phyloP scores from a whole-genome alignment of 73 alveolate genomes.

The Stentor coeruleus region DNA sequence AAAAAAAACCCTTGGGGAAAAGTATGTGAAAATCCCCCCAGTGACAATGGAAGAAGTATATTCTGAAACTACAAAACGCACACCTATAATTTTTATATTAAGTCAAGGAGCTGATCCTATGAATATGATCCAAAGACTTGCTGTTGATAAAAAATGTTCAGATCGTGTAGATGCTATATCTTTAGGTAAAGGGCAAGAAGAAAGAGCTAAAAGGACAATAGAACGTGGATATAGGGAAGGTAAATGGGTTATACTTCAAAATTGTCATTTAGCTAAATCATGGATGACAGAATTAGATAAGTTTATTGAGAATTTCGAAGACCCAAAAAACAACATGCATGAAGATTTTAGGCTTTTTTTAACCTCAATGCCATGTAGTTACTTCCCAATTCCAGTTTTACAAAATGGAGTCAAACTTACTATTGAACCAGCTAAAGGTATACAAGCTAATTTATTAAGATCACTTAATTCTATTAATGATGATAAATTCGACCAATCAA shows the following conservation, averaged over 20 bases:
- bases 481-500: constrained; percentile 62
- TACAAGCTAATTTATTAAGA: constrained; percentile 62
- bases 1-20: constrained; percentile 76
- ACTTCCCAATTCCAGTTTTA: constrained; percentile 98
- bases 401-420: constrained; percentile 92
- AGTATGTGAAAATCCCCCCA: constrained; percentile 85
- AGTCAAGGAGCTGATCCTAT: constrained; percentile 99
- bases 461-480: constrained; percentile 83
- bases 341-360: constrained; percentile 95
- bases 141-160: constrained; percentile 74
- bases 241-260: constrained; percentile 97
- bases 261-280: constrained; percentile 97
- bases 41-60: constrained; percentile 92
- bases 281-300: constrained; percentile 98
- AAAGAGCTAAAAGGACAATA: constrained; percentile 88
- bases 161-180: constrained; percentile 87
- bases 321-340: constrained; percentile 71
- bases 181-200: constrained; percentile 99
- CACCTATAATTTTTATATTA: constrained; percentile 97
- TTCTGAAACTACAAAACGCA: constrained; percentile 88
- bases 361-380: constrained; percentile 97
- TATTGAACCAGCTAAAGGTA: constrained; percentile 81
- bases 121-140: constrained; percentile 77
- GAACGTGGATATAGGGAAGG: constrained; percentile 95
- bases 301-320: constrained; percentile 85